Percentiles rank a stretch among this genome's conserved stretches.
Evolutionary conservation across 805 yeast genomes (phyloP).

Genomic region (Nakazawaea ishiwadae): DNA sequence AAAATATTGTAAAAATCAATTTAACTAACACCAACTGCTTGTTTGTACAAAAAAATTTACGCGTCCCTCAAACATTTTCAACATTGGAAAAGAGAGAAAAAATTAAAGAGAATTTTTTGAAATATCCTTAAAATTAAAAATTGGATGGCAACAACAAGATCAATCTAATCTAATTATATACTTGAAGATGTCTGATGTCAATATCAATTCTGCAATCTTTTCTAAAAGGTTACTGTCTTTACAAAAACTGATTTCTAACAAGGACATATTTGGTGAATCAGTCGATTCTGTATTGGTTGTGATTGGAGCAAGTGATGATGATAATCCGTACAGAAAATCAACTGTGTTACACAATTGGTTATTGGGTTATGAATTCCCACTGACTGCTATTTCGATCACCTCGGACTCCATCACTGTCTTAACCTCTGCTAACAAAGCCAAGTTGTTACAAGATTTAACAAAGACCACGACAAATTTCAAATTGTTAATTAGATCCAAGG

Average conservation of each 20-base stretch:
- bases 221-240: slow-evolving; percentile 45
- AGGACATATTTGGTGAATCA: slow-evolving; percentile 30
- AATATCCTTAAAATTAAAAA: no score
- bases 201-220: slow-evolving; percentile 47
- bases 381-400: slow-evolving; percentile 68
- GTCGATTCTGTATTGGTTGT: slow-evolving; percentile 56
- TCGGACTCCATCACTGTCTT: slow-evolving; percentile 56
- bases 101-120: no score
- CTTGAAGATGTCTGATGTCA: slow-evolving; percentile 53
- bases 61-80: no score
- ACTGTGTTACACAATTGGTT: slow-evolving; percentile 88
- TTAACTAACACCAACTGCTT: no score
- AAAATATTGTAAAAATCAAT: no score
- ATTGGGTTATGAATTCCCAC: slow-evolving; percentile 93
- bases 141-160: no score
- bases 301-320: slow-evolving; percentile 83
- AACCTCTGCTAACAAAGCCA: slow-evolving; percentile 83
- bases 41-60: no score
- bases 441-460: slow-evolving; percentile 57
- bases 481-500: slow-evolving; percentile 78
- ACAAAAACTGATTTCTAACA: slow-evolving; percentile 28
- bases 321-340: slow-evolving; percentile 85
- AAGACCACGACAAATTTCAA: slow-evolving; percentile 34
- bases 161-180: no score
- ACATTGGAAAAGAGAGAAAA: no score